These are phyloP conservation scores for Puccinia sorghi DNA, from an alignment of 1,284 basidiomycete species.

Conservation along the genomic window DNA sequence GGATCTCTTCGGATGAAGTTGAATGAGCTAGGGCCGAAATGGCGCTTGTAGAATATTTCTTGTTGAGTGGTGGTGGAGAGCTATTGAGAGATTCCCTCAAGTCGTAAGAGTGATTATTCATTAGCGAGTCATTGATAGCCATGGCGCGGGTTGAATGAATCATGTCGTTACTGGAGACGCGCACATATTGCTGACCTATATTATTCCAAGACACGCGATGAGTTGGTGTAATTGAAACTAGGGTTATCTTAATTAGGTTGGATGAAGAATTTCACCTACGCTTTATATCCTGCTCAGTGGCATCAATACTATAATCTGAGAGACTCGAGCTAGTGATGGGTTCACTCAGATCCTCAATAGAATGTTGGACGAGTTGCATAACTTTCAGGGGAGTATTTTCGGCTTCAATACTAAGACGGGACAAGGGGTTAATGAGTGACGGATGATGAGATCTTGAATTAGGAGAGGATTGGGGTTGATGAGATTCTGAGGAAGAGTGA, in stretches of 20 bases:
- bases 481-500: background rate
- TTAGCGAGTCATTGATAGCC: background rate
- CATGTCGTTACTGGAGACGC: background rate
- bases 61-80: background rate
- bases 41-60: conserved; percentile 3
- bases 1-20: conserved; percentile 22
- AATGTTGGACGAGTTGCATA: background rate
- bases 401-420: background rate
- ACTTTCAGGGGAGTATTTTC: background rate
- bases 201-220: too few relatives aligned
- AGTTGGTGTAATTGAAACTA: background rate
- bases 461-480: background rate
- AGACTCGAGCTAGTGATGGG: conserved; percentile 12
- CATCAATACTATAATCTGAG: conserved; percentile 32
- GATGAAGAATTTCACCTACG: background rate
- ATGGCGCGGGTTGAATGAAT: too few relatives aligned
- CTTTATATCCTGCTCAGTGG: background rate
- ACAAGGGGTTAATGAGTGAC: background rate
- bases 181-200: background rate
- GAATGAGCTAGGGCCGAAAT: background rate
- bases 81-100: conserved; percentile 1
- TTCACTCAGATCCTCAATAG: conserved; percentile 3
- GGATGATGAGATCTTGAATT: background rate
- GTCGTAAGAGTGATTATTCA: conserved; percentile 16
- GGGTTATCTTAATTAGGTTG: too few relatives aligned